phyloP scores from a whole-genome alignment of 2,329 filamentous ascomycete genomes.

The Arthrobotrys pseudoclavata region DNA sequence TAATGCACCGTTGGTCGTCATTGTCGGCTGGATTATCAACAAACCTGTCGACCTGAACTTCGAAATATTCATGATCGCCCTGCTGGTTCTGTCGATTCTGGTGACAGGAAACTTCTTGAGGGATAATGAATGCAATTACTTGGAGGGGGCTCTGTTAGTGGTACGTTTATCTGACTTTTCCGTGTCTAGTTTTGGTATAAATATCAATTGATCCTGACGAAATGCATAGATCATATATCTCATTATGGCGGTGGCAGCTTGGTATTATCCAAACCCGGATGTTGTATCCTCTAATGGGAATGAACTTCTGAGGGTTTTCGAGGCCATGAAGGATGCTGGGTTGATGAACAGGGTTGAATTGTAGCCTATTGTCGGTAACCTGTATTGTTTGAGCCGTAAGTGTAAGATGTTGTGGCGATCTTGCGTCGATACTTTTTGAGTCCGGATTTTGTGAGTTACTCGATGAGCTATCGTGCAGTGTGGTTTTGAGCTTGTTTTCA shows the following conservation, averaged over 20 bases:
- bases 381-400: background rate
- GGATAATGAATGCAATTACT: constrained; percentile 89
- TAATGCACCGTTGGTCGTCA: constrained; percentile 84
- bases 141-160: constrained; percentile 86
- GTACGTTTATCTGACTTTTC: constrained; percentile 65
- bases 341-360: constrained; percentile 13
- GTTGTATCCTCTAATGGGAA: constrained; percentile 54
- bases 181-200: background rate
- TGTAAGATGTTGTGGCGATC: background rate
- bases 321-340: background rate
- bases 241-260: constrained; percentile 73
- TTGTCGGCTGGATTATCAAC: constrained; percentile 83
- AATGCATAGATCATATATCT: constrained; percentile 73
- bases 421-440: background rate
- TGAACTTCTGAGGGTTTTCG: constrained; percentile 7
- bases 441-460: too few relatives aligned
- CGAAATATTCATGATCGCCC: constrained; percentile 85
- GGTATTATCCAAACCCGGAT: constrained; percentile 71
- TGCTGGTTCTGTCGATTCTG: constrained; percentile 85
- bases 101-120: constrained; percentile 89
- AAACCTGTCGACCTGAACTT: constrained; percentile 84
- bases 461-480: too few relatives aligned
- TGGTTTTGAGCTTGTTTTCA: too few relatives aligned
- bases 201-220: constrained; percentile 68
- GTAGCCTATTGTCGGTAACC: background rate